Base-by-base conservation (phyloP, 75 land plant genomes). In the Ceratopteris richardii region DNA sequence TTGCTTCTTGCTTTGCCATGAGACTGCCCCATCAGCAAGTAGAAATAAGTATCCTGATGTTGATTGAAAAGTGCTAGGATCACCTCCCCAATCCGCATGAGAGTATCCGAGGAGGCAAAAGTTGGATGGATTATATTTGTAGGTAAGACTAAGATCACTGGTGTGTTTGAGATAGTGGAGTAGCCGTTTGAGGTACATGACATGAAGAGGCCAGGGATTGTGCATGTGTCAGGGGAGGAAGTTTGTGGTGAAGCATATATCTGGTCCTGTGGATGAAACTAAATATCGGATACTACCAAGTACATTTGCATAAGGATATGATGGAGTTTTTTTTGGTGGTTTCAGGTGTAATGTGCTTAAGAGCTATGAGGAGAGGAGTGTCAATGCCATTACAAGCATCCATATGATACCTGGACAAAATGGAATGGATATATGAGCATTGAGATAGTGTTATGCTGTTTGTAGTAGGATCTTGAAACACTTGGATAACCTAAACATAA, bases 1-100 rank as follows among this genome's bases (percentile, higher is more conserved):
- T 52, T 51, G 0, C 21, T 64, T 64, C 20, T 52, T 64, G 21
- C 60, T 52, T 64, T 17, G 21, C 48, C 67, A 57, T 24, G 28
- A 29, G 12, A 63, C 14, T 20, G 0, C 1, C 10, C 11, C 41
- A 29, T 6, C 24, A 40, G 16, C 23, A 21, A 63, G 37, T 3
- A 4, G 63, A 29, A 14, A 57, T 21, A 46, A 18, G 11, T 54
- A 55, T 12, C 64, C 50, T 40, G 50, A 66, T 14, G 50, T 66
- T 20, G 64, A 57, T 20, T 57, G 36, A 0, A 1, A 29, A 16
- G 44, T 24, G 12, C 28, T 30, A 4, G n/a, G 26, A 44, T 66
- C 51, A 18, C 61, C 62, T 27, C n/a, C 61, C 42, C 51, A 66
- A 31, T 57, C 0, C 0, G 20, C 64, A 64, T 64, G 4, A 24